Evolutionary conservation across 176 grass and related monocot genomes (phyloP).

Genomic region (Rhynchospora tenuis): DNA sequence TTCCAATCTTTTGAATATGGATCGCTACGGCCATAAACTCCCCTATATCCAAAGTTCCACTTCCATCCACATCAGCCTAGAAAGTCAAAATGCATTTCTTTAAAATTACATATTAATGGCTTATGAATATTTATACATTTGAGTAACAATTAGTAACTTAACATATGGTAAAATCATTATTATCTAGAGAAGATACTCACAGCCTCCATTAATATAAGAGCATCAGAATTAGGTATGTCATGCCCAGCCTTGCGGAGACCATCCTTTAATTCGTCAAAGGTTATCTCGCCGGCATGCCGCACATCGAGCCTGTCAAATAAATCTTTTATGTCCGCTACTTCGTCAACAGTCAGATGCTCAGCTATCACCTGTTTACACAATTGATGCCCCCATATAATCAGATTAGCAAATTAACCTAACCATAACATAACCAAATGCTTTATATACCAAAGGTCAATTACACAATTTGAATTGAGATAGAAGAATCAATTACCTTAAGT

Average conservation of each 20-base stretch:
- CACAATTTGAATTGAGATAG: background rate
- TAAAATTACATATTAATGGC: constrained; percentile 7
- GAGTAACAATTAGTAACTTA: background rate
- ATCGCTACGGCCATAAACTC: constrained; percentile 85
- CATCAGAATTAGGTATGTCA: constrained; percentile 72
- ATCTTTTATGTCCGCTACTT: constrained; percentile 88
- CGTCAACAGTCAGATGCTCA: constrained; percentile 70
- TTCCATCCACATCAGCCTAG: constrained; percentile 70
- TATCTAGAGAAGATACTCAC: constrained; percentile 37
- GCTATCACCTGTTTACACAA: constrained; percentile 60
- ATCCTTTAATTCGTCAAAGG: constrained; percentile 69
- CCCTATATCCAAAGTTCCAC: constrained; percentile 67
- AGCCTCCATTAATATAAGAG: constrained; percentile 81
- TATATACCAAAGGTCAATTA: background rate
- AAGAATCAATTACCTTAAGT: constrained; percentile 37
- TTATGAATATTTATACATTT: too few species aligned
- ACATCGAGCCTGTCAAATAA: constrained; percentile 86
- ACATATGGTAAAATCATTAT: constrained; percentile 8
- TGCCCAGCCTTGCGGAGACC: constrained; percentile 63
- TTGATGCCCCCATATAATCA: background rate
- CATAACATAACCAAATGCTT: background rate
- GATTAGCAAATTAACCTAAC: background rate
- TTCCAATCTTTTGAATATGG: constrained; percentile 83
- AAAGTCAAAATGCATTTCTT: constrained; percentile 15
- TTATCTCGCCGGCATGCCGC: constrained; percentile 62